These are phyloP conservation scores for Podospora pseudopauciseta DNA, from an alignment of 495 filamentous ascomycete genomes.

Conservation along the genomic window DNA sequence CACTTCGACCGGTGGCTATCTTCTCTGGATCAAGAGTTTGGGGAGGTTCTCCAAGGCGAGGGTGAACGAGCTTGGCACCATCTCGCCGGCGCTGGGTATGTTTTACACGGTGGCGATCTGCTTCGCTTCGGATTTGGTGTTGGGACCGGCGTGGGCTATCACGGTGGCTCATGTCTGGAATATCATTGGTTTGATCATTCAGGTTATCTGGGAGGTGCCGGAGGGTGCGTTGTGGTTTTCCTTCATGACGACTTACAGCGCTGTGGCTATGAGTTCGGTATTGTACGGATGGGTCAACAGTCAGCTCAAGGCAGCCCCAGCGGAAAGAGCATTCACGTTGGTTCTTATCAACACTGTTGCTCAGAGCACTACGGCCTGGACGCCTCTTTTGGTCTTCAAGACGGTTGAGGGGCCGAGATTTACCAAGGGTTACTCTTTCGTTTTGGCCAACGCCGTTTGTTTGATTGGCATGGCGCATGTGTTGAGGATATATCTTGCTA, in stretches of 20 bases:
- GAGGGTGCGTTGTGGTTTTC: slow-evolving; percentile 48
- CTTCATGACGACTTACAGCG: slow-evolving; percentile 35
- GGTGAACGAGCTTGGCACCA: slow-evolving; percentile 34
- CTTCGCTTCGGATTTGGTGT: slow-evolving; percentile 44
- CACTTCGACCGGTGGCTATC: slow-evolving; percentile 39
- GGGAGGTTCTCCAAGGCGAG: slow-evolving; percentile 25
- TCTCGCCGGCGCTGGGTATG: slow-evolving; percentile 39
- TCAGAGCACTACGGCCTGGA: slow-evolving; percentile 38
- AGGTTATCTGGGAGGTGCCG: slow-evolving; percentile 43
- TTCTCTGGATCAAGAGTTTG: slow-evolving; percentile 38
- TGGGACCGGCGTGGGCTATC: slow-evolving; percentile 38
- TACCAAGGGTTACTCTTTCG: slow-evolving; percentile 48
- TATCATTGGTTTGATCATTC: slow-evolving; percentile 31
- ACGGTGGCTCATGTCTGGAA: slow-evolving; percentile 32
- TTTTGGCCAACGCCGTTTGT: slow-evolving; percentile 43
- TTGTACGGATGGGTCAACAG: slow-evolving; percentile 38
- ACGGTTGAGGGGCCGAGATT: slow-evolving; percentile 39
- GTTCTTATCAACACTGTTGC: slow-evolving; percentile 32
- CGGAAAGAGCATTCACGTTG: slow-evolving; percentile 30
- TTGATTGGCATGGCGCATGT: slow-evolving; percentile 41
- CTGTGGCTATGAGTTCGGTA: slow-evolving; percentile 34
- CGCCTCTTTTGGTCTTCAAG: slow-evolving; percentile 40
- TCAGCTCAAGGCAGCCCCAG: slow-evolving; percentile 27
- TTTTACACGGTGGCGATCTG: slow-evolving; percentile 46
- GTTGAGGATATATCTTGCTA: slow-evolving; percentile 28